Evolutionary conservation across 164 flowering plant genomes (phyloP), one percentile per base, ranked within the genome.

Genomic region (Berberis vulgaris): DNA sequence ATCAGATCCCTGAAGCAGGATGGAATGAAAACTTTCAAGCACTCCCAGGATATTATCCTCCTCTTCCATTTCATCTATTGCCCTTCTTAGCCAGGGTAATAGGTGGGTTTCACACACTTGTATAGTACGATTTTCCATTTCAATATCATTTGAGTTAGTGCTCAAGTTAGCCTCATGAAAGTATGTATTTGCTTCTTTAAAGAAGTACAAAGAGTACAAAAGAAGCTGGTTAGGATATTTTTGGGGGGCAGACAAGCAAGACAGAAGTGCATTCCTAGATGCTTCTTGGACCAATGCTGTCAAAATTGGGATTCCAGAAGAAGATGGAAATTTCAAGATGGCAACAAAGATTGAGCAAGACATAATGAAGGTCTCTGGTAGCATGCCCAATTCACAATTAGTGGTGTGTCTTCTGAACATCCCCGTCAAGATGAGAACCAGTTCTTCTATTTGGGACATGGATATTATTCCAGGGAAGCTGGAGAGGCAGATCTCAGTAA

Each of bases 391-490:
- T 65, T 84, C 86, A 46, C 93, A 96, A 67, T 76, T 73, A 26
- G 26, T 26, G 60, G 59, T 61, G 75, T 87, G 79, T 69, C 79
- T 81, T 73, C 67, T 73, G 50, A 91, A 79, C 88, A 94, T 80
- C 61, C 70, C 77, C 50, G 84, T 78, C 82, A 91, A 72, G 69
- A 75, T 54, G 71, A 63, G 49, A 68, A 75, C 72, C 60, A 91
- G 65, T 68, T 89, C 96, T 77, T 89, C 86, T 58, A 73, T 66
- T 49, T 82, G 84, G 64, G 83, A 78, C 57, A 67, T 65, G 49
- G 99, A 86, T 47, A 82, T 65, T 13, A 81, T 71, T 62, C 96
- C 99, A 61, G 99, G 96, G 68, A 75, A 84, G 64, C 80, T 79
- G 67, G 83, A 79, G 49, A 85, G 66, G 62, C 88, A 84, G 66